phyloP scores from a whole-genome alignment of 2,329 filamentous ascomycete species.

The Pyricularia sp. region DNA sequence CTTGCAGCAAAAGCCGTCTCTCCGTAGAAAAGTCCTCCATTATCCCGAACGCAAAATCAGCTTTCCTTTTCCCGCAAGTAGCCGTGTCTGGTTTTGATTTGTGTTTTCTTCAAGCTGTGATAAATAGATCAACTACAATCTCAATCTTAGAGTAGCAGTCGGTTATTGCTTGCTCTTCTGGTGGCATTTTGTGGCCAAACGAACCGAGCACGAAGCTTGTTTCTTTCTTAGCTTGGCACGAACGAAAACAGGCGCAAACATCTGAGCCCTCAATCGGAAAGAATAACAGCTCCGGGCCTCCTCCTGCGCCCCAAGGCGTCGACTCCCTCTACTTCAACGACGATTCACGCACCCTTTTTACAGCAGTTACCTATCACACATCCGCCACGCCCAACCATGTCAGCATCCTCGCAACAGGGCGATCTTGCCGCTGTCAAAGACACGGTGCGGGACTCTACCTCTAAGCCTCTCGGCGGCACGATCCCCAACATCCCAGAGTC shows the following conservation, averaged over 20 bases:
- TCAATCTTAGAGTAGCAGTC: background rate
- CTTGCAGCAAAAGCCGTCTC: background rate
- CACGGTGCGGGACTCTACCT: constrained; percentile 10
- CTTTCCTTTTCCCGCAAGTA: background rate
- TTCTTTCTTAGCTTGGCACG: background rate
- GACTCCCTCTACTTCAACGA: background rate
- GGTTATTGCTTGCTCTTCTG: background rate
- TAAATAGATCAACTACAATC: background rate
- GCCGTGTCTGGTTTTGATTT: background rate
- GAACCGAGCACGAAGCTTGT: background rate
- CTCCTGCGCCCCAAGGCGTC: background rate
- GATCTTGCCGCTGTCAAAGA: background rate
- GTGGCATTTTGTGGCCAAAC: background rate
- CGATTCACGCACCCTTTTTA: background rate
- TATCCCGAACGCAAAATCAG: background rate
- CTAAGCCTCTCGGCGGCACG: constrained; percentile 22
- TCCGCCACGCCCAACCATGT: background rate
- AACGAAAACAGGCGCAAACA: background rate
- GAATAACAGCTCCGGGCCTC: background rate
- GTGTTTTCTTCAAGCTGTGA: background rate
- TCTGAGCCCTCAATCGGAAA: background rate
- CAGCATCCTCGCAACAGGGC: background rate
- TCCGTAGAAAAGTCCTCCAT: background rate
- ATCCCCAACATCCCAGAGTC: constrained; percentile 31
- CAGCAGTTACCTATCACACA: background rate